Percentiles rank a stretch among this genome's conserved stretches.
Evolutionary conservation across 2,329 filamentous ascomycete genomes (phyloP).

Genomic region (Fusarium hostae): DNA sequence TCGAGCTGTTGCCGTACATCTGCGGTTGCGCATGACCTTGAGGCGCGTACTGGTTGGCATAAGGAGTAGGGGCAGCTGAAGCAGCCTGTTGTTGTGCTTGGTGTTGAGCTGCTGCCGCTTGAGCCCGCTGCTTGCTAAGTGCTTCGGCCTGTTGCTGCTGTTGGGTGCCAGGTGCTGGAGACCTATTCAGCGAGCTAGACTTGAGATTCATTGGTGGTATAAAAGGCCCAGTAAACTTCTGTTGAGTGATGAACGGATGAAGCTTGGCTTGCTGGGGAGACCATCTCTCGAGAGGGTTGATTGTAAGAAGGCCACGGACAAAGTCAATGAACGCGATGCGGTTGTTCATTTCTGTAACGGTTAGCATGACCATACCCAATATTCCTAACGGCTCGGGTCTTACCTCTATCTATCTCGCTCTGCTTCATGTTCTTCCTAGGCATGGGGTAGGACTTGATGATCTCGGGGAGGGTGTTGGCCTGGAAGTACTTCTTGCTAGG

Average conservation of each 20-base stretch:
- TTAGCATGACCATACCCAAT: conserved; percentile 14
- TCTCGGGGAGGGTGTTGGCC: conserved; percentile 91
- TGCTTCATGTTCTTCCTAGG: conserved; percentile 99
- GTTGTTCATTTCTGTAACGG: conserved; percentile 90
- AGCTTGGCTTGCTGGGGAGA: conserved; percentile 97
- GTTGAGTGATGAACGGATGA: conserved; percentile 98
- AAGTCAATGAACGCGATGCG: conserved; percentile 98
- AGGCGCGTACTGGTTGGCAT: conserved; percentile 64
- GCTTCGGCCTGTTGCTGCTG: conserved; percentile 97
- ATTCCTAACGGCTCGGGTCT: background rate
- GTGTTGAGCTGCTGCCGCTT: conserved; percentile 52
- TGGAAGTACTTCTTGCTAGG: conserved; percentile 99
- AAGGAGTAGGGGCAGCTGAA: conserved; percentile 74
- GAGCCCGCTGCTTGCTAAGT: conserved; percentile 88
- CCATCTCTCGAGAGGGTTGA: conserved; percentile 97
- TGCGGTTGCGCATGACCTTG: conserved; percentile 65
- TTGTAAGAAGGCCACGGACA: conserved; percentile 89
- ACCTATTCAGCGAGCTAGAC: conserved; percentile 83
- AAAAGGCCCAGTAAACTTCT: conserved; percentile 96
- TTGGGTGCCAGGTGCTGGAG: conserved; percentile 90
- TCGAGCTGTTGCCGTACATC: conserved; percentile 84
- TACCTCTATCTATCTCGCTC: conserved; percentile 94
- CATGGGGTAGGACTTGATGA: conserved; percentile 98
- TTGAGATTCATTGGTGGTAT: conserved; percentile 98
- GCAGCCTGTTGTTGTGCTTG: conserved; percentile 75